Conservation (phyloP, 257 asterid species). For the Mentha longifolia region DNA sequence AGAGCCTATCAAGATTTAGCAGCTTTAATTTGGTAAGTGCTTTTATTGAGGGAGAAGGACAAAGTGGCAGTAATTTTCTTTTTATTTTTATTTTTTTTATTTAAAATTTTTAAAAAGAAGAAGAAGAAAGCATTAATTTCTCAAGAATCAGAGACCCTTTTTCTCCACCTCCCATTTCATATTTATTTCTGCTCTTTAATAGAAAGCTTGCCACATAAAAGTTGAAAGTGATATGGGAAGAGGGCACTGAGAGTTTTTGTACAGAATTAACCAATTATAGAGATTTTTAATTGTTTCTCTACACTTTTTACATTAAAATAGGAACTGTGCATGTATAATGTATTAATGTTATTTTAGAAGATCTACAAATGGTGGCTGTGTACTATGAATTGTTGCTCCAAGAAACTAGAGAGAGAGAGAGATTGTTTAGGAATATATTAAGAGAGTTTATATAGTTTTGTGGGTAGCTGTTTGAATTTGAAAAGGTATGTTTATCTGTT, state of each 20-base stretch:
- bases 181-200: slow-evolving; percentile 26
- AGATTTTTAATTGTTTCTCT: slow-evolving; percentile 15
- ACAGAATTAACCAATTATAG: slow-evolving; percentile 31
- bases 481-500: slow-evolving; percentile 40
- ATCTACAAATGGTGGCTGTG: slow-evolving; percentile 27
- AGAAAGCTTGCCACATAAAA: slow-evolving; percentile 31
- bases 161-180: background rate
- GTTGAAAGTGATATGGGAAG: slow-evolving; percentile 31
- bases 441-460: slow-evolving; percentile 20
- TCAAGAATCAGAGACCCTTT: slow-evolving; percentile 26
- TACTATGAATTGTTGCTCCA: slow-evolving; percentile 45
- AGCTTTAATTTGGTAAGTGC: slow-evolving; percentile 46
- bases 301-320: slow-evolving; percentile 15
- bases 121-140: slow-evolving; percentile 39
- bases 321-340: slow-evolving; percentile 17
- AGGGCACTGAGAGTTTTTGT: slow-evolving; percentile 38
- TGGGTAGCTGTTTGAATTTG: slow-evolving; percentile 56
- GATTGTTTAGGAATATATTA: slow-evolving; percentile 3
- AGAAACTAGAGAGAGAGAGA: slow-evolving; percentile 31
- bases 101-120: background rate
- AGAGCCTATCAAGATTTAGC: slow-evolving; percentile 33
- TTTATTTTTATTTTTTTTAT: no score
- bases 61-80: slow-evolving; percentile 10
- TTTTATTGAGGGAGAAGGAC: slow-evolving; percentile 32
- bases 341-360: slow-evolving; percentile 24